Percentiles rank a stretch among this genome's conserved stretches.
Conservation (phyloP, 345 rosid species). For the Pistacia integerrima region DNA sequence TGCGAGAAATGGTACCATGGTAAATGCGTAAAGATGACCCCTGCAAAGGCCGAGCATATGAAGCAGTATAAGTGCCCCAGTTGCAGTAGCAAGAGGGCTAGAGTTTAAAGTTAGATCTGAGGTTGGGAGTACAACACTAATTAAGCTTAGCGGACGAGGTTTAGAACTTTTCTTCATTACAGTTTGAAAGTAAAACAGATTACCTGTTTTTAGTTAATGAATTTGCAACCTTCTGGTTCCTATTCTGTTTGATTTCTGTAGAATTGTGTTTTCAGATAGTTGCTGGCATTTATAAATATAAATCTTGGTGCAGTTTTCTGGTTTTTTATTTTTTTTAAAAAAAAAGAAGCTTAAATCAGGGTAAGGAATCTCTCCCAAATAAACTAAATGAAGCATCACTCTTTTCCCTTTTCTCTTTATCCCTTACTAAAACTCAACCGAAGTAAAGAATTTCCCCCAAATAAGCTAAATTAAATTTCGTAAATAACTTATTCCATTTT, state of each 20-base stretch:
- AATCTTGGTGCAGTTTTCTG: slow-evolving; percentile 21
- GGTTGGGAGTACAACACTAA: slow-evolving; percentile 20
- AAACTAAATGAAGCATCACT: no score
- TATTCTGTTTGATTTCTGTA: slow-evolving; percentile 28
- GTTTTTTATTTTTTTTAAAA: background rate
- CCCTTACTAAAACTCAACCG: no score
- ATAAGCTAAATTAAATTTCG: no score
- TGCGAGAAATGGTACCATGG: slow-evolving; percentile 99
- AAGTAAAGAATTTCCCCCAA: no score
- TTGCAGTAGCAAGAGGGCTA: slow-evolving; percentile 93
- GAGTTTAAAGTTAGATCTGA: slow-evolving; percentile 54
- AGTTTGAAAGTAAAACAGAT: slow-evolving; percentile 43
- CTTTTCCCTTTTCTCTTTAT: no score
- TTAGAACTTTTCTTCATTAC: slow-evolving; percentile 30
- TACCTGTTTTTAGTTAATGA: slow-evolving; percentile 30
- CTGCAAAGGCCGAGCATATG: slow-evolving; percentile 98
- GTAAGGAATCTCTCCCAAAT: no score
- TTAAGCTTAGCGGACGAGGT: slow-evolving; percentile 40
- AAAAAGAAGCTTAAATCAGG: no score
- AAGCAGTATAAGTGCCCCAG: slow-evolving; percentile 98
- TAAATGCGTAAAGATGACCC: slow-evolving; percentile 98
- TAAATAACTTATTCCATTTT: no score
- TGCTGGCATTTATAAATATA: slow-evolving; percentile 25
- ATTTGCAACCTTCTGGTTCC: slow-evolving; percentile 28
- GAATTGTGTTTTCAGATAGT: slow-evolving; percentile 27